phyloP scores from a whole-genome alignment of 83 land plant genomes.

The Isoetes engelmannii region DNA sequence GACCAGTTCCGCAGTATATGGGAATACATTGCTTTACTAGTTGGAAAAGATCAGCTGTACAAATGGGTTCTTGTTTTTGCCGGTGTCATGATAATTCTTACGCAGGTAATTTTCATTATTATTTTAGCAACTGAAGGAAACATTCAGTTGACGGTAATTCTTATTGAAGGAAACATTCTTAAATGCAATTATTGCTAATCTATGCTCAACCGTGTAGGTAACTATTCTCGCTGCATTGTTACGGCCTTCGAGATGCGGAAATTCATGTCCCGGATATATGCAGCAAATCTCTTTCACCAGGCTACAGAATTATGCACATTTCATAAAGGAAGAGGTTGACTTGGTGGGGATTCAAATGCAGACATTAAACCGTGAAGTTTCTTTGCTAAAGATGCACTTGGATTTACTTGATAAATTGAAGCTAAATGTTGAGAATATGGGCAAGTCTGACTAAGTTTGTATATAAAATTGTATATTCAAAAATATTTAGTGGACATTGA shows the following conservation, averaged over 20 bases:
- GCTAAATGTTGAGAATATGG: too few relatives aligned
- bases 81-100: constrained; percentile 17
- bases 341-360: constrained; percentile 25
- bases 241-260: constrained; percentile 14
- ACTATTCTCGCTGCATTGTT: constrained; percentile 10
- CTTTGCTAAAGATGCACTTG: constrained; percentile 16
- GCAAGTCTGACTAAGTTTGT: too few relatives aligned
- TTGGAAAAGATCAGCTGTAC: background rate
- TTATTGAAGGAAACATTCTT: background rate
- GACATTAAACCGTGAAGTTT: constrained; percentile 20
- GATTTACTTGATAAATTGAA: background rate
- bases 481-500: too few relatives aligned
- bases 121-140: background rate
- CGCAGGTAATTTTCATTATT: constrained; percentile 15
- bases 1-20: background rate
- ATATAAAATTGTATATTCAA: too few relatives aligned
- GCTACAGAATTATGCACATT: constrained; percentile 18
- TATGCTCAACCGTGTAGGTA: constrained; percentile 3
- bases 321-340: constrained; percentile 25
- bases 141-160: background rate
- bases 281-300: constrained; percentile 16
- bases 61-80: constrained; percentile 10
- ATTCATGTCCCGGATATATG: background rate
- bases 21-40: constrained; percentile 6
- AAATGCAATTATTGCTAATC: background rate